A percentile compares a stretch with the other conserved stretches of the same genome.
phyloP scores from a whole-genome alignment of 1,284 basidiomycete species.

The Marasmius sp. region DNA sequence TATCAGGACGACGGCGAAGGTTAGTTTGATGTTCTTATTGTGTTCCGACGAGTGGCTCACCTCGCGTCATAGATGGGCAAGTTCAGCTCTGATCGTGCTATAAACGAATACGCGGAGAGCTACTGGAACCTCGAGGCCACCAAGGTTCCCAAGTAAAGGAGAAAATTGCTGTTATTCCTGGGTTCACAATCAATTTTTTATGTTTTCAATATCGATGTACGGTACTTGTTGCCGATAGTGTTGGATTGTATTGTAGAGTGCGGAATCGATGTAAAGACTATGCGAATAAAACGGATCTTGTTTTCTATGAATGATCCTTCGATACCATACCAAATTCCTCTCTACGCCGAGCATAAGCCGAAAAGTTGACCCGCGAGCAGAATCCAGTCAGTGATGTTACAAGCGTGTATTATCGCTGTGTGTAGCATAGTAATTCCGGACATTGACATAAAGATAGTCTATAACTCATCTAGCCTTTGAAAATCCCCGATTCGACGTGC shows the following conservation, averaged over 20 bases:
- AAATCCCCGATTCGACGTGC: constrained; percentile 44
- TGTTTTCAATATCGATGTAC: too few species aligned
- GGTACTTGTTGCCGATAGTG: too few species aligned
- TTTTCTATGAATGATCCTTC: too few species aligned
- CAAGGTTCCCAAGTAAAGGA: constrained; percentile 23
- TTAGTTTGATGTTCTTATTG: constrained; percentile 22
- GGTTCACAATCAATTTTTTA: too few species aligned
- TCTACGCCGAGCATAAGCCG: too few species aligned
- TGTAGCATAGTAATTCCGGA: not conserved
- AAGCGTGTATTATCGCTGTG: not conserved
- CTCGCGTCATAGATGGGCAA: constrained; percentile 76
- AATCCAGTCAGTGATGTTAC: too few species aligned
- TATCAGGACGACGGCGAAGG: constrained; percentile 80
- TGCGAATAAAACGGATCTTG: too few species aligned
- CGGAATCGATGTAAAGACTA: too few species aligned
- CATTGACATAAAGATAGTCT: not conserved
- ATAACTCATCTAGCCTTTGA: constrained; percentile 32
- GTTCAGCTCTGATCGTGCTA: constrained; percentile 90
- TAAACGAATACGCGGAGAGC: constrained; percentile 84
- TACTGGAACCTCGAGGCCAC: constrained; percentile 70
- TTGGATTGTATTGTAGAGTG: too few species aligned
- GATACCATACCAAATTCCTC: too few species aligned
- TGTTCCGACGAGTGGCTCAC: not conserved
- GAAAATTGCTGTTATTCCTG: not conserved
- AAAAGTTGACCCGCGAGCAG: too few species aligned